Evolutionary conservation across 2,329 filamentous ascomycete genomes (phyloP).

Genomic region (Fusarium agapanthi): DNA sequence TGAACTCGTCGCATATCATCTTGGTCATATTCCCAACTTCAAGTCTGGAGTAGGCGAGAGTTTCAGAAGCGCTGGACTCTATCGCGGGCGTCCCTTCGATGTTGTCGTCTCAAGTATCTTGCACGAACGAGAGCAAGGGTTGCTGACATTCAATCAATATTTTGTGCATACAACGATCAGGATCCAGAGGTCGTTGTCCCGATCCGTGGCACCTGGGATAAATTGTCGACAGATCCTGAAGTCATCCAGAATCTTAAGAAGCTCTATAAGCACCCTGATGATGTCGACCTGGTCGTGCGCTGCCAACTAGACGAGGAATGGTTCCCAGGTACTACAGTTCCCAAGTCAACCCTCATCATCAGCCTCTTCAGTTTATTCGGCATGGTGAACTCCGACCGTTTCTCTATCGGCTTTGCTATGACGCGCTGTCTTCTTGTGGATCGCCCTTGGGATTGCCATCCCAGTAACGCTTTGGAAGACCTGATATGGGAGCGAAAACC

Average conservation of each 20-base stretch:
- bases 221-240: neutral
- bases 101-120: neutral
- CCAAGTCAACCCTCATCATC: neutral
- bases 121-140: neutral
- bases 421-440: neutral
- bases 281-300: neutral
- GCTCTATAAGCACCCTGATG: neutral
- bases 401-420: neutral
- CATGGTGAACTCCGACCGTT: neutral
- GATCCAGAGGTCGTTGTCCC: rapidly evolving
- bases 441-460: neutral
- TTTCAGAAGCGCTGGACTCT: neutral
- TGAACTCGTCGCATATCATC: neutral
- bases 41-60: neutral
- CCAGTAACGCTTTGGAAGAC: neutral
- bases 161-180: neutral
- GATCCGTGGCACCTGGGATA: rapidly evolving
- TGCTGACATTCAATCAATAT: neutral
- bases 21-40: neutral
- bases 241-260: too few relatives aligned
- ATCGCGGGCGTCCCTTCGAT: rapidly evolving
- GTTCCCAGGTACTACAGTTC: neutral
- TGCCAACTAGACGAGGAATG: neutral
- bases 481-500: neutral
- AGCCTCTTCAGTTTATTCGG: neutral